These are phyloP conservation scores for Paramarasmius palmivorus DNA, from an alignment of 1,284 basidiomycete genomes.

Conservation along the genomic window DNA sequence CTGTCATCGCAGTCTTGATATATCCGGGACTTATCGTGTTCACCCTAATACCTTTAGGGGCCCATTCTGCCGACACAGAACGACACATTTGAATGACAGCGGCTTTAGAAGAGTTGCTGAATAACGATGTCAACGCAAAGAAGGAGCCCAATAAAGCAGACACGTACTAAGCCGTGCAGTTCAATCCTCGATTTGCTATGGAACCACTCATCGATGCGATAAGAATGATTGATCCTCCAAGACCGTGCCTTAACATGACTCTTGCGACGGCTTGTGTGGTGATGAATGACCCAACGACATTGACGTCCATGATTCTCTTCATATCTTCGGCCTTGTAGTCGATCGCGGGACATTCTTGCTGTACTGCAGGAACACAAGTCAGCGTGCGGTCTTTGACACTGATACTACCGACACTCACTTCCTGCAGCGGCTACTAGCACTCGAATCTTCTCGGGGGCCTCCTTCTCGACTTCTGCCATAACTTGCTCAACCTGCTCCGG, in stretches of 20 bases:
- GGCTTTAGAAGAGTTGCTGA: slow-evolving; percentile 32
- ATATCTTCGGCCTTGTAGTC: slow-evolving; percentile 9
- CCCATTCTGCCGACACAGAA: slow-evolving; percentile 44
- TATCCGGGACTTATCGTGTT: slow-evolving; percentile 20
- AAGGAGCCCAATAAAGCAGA: too few relatives aligned
- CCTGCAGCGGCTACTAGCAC: slow-evolving; percentile 12
- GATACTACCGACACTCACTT: slow-evolving; percentile 5
- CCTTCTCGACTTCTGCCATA: slow-evolving; percentile 7
- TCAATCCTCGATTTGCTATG: slow-evolving; percentile 15
- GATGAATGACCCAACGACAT: slow-evolving; percentile 42
- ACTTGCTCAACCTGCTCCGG: slow-evolving; percentile 4
- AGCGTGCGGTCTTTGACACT: background rate
- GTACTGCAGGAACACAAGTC: slow-evolving; percentile 10
- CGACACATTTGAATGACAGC: slow-evolving; percentile 44
- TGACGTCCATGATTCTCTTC: slow-evolving; percentile 32
- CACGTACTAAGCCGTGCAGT: slow-evolving; percentile 12
- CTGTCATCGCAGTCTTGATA: slow-evolving; percentile 13
- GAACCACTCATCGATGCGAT: slow-evolving; percentile 51
- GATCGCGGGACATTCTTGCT: slow-evolving; percentile 12
- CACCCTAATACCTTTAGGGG: slow-evolving; percentile 36
- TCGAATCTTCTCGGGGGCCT: slow-evolving; percentile 7
- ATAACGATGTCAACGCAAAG: too few relatives aligned
- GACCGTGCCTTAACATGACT: slow-evolving; percentile 35
- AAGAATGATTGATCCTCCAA: slow-evolving; percentile 44
- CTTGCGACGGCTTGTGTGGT: slow-evolving; percentile 40